These are phyloP conservation scores for Asterionellopsis glacialis DNA, from an alignment of 108 stramenopile species.

Conservation along the genomic window DNA sequence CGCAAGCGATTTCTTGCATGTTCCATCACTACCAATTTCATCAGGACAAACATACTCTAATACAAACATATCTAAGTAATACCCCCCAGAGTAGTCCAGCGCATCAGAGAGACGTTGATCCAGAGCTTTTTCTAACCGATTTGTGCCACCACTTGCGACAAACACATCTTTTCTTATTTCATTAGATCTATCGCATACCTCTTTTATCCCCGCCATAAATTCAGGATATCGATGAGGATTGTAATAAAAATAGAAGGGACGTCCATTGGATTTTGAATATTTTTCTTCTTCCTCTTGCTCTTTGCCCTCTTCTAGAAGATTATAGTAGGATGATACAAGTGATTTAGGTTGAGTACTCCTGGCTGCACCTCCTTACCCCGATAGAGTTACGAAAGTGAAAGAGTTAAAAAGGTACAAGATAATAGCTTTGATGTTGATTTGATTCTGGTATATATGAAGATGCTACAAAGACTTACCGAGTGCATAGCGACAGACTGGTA, in stretches of 20 bases:
- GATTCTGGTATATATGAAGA: too few species aligned
- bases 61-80: slow-evolving; percentile 31
- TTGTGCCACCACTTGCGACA: slow-evolving; percentile 27
- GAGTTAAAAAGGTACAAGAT: too few species aligned
- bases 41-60: slow-evolving; percentile 34
- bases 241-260: slow-evolving; percentile 39
- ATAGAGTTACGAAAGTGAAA: too few species aligned
- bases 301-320: slow-evolving; percentile 4
- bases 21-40: slow-evolving; percentile 6
- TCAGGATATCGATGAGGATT: slow-evolving; percentile 37
- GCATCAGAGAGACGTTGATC: slow-evolving; percentile 27
- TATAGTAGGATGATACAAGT: slow-evolving; percentile 15
- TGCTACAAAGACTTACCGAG: slow-evolving; percentile 1
- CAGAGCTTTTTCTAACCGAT: slow-evolving; percentile 6
- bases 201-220: slow-evolving; percentile 20
- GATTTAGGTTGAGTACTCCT: slow-evolving; percentile 18
- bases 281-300: background rate
- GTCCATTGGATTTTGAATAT: background rate
- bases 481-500: slow-evolving; percentile 28
- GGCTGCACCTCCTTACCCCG: slow-evolving; percentile 21
- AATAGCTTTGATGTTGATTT: too few species aligned
- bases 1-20: background rate
- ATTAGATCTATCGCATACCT: background rate
- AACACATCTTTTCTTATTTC: slow-evolving; percentile 16
- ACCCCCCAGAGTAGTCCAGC: slow-evolving; percentile 20